Conservation (phyloP, 257 asterid species). For the Gentiana macrophylla region DNA sequence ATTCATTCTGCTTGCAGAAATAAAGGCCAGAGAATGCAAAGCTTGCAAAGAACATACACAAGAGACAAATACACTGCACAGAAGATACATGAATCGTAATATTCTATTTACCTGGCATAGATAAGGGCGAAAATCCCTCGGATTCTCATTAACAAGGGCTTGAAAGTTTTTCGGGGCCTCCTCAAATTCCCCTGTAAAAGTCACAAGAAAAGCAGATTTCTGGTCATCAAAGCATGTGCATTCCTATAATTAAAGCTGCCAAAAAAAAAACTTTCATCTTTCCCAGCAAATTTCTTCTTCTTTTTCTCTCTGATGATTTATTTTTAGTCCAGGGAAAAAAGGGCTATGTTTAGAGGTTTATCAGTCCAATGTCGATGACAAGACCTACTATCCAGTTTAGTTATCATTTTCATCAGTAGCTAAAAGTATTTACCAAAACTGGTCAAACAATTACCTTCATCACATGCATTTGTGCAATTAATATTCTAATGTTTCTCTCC, state of each 20-base stretch:
- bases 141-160: constrained; percentile 68
- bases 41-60: not conserved
- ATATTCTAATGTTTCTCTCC: constrained; percentile 69
- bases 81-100: not conserved
- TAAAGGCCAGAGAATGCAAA: not conserved
- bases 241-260: too few species aligned
- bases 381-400: not conserved
- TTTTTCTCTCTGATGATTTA: too few species aligned
- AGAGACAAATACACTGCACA: not conserved
- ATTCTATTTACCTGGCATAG: constrained; percentile 60
- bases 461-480: constrained; percentile 80
- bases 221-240: not conserved
- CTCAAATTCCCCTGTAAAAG: constrained; percentile 66
- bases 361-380: not conserved
- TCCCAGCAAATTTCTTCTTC: not conserved
- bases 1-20: not conserved
- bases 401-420: not conserved
- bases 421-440: constrained; percentile 6
- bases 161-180: constrained; percentile 66
- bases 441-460: constrained; percentile 40
- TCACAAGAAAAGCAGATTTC: not conserved
- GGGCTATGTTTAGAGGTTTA: too few species aligned
- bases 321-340: too few species aligned
- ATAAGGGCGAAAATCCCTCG: constrained; percentile 91
- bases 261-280: too few species aligned